These are phyloP conservation scores for Beauveria sp. DNA, from an alignment of 2,329 filamentous ascomycete species.

Conservation along the genomic window DNA sequence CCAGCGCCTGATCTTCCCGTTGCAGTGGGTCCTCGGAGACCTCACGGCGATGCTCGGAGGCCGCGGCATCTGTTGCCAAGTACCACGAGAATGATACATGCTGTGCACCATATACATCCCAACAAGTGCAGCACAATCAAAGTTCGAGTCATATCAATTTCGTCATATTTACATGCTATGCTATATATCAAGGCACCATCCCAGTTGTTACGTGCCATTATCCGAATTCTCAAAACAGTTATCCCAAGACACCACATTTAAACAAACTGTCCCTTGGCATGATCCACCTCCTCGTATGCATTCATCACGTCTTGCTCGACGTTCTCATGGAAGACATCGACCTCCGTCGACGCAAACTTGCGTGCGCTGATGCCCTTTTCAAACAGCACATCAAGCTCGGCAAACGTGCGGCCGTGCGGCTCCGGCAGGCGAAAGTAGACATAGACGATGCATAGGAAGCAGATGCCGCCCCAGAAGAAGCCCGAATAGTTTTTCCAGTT, in stretches of 20 bases:
- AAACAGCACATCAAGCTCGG: conserved; percentile 79
- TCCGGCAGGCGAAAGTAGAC: conserved; percentile 71
- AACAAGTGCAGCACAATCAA: background rate
- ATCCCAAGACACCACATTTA: background rate
- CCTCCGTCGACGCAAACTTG: conserved; percentile 57
- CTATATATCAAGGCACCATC: background rate
- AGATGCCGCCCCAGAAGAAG: conserved; percentile 81
- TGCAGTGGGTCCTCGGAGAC: conserved; percentile 6
- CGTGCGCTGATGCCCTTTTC: conserved; percentile 63
- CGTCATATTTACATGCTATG: conserved; percentile 1
- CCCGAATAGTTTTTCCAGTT: conserved; percentile 82
- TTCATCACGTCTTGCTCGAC: conserved; percentile 41
- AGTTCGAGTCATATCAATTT: background rate
- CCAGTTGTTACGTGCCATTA: background rate
- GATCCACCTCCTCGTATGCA: conserved; percentile 32
- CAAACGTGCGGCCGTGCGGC: conserved; percentile 71
- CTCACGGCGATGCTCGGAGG: conserved; percentile 7
- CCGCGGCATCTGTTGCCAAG: background rate
- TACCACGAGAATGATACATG: background rate
- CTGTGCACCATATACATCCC: too few relatives aligned
- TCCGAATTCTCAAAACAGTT: background rate
- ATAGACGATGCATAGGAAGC: conserved; percentile 69
- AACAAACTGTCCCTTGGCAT: background rate
- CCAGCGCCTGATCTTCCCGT: background rate
- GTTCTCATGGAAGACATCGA: conserved; percentile 47